Conservation (phyloP, 2,329 filamentous ascomycete genomes). For the Nemania abortiva region DNA sequence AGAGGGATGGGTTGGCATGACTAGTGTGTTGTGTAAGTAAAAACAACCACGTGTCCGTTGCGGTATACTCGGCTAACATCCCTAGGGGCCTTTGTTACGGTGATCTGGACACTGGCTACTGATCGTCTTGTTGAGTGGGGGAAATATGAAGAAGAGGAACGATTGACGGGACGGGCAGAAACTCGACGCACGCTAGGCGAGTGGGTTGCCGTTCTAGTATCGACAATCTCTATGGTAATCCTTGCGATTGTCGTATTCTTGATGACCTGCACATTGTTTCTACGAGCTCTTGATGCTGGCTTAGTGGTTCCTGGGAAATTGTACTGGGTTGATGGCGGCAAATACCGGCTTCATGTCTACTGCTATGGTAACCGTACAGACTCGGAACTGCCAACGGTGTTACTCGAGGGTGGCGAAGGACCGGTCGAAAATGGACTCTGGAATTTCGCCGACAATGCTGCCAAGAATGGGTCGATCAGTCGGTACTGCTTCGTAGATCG, state of each 20-base stretch:
- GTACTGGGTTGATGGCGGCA: constrained; percentile 84
- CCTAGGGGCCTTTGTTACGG: constrained; percentile 78
- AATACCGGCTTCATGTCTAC: constrained; percentile 88
- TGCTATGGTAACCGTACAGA: constrained; percentile 81
- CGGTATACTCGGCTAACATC: constrained; percentile 32
- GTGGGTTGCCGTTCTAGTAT: constrained; percentile 83
- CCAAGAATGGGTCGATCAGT: constrained; percentile 83
- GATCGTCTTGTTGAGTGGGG: constrained; percentile 91
- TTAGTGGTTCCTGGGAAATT: constrained; percentile 79
- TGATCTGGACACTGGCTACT: constrained; percentile 81
- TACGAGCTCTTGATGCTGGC: constrained; percentile 83
- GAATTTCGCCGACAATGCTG: constrained; percentile 79
- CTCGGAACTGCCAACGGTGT: constrained; percentile 77
- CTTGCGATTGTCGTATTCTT: constrained; percentile 78
- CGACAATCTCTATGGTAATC: constrained; percentile 77
- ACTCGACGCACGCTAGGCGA: constrained; percentile 83
- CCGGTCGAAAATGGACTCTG: constrained; percentile 84
- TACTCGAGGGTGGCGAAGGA: constrained; percentile 86
- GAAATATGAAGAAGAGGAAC: constrained; percentile 91
- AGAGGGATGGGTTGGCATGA: constrained; percentile 92
- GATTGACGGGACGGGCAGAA: constrained; percentile 89
- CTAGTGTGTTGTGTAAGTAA: constrained; percentile 75
- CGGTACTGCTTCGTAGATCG: constrained; percentile 97
- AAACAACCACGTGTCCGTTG: neutral
- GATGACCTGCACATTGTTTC: constrained; percentile 81